Conservation (phyloP, 768 basidiomycete species). For the Cystobasidium onofrii region DNA sequence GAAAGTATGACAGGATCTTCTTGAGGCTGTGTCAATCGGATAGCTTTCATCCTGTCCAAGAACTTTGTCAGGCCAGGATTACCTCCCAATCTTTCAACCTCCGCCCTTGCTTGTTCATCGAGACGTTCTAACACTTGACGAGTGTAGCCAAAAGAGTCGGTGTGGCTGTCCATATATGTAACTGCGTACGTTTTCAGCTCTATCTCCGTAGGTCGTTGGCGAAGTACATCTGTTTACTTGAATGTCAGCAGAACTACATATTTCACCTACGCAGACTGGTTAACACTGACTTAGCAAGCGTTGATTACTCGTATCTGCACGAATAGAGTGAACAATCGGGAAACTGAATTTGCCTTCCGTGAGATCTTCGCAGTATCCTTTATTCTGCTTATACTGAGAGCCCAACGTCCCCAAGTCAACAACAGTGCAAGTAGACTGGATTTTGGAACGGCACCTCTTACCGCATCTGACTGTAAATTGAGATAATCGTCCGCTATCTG, state of each 20-base stretch:
- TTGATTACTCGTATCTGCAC: constrained; percentile 64
- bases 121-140: constrained; percentile 59
- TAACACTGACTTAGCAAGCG: constrained; percentile 67
- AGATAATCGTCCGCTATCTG: constrained; percentile 97
- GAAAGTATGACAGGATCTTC: not conserved
- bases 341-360: constrained; percentile 98
- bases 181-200: constrained; percentile 75
- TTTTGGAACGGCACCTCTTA: constrained; percentile 43
- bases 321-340: constrained; percentile 82
- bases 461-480: constrained; percentile 82
- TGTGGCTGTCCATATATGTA: constrained; percentile 63
- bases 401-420: not conserved
- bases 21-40: not conserved
- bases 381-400: constrained; percentile 63
- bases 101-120: constrained; percentile 59
- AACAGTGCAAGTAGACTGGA: not conserved
- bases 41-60: constrained; percentile 26
- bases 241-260: not conserved
- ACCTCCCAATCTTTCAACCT: constrained; percentile 68
- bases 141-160: constrained; percentile 82
- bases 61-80: constrained; percentile 49
- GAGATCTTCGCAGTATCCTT: constrained; percentile 77
- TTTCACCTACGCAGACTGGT: not conserved
- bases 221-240: constrained; percentile 65
- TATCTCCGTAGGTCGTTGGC: constrained; percentile 72